These are phyloP conservation scores for Cephalotrichum gorgonifer DNA, from an alignment of 2,329 filamentous ascomycete species.

Conservation along the genomic window DNA sequence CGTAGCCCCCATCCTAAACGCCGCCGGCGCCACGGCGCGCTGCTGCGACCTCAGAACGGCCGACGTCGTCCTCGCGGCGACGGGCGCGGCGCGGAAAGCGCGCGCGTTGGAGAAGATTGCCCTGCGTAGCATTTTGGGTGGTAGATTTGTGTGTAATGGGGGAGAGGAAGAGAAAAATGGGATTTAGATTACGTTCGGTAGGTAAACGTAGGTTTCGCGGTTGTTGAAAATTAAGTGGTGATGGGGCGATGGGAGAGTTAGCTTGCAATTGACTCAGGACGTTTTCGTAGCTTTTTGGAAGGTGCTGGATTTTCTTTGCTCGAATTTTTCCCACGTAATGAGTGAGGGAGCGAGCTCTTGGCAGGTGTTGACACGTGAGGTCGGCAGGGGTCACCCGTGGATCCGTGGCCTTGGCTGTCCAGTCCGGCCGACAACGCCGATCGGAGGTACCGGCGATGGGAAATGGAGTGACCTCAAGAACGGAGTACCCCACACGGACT, in stretches of 20 bases:
- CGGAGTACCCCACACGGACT: too few relatives aligned
- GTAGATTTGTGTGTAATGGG: background rate
- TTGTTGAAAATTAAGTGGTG: background rate
- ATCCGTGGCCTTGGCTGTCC: background rate
- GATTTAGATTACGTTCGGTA: background rate
- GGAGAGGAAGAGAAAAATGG: background rate
- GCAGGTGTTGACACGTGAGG: background rate
- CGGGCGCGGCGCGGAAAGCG: constrained; percentile 2
- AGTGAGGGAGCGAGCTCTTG: background rate
- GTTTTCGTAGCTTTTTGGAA: background rate
- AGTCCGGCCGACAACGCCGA: background rate
- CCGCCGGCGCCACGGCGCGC: background rate
- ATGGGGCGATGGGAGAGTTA: background rate
- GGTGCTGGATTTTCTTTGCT: background rate
- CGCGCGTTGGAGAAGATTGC: constrained; percentile 5
- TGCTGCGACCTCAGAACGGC: constrained; percentile 4
- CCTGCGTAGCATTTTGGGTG: constrained; percentile 3
- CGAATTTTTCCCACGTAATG: background rate
- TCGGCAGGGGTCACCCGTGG: too few relatives aligned
- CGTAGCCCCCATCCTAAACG: background rate
- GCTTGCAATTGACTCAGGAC: too few relatives aligned
- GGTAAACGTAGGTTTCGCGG: background rate
- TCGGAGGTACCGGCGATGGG: background rate
- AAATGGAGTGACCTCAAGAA: too few relatives aligned
- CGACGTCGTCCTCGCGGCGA: constrained; percentile 3